Evolutionary conservation across 805 yeast species (phyloP), one percentile per base, ranked within the genome.

Genomic region (Lipomyces yamanashiensis): DNA sequence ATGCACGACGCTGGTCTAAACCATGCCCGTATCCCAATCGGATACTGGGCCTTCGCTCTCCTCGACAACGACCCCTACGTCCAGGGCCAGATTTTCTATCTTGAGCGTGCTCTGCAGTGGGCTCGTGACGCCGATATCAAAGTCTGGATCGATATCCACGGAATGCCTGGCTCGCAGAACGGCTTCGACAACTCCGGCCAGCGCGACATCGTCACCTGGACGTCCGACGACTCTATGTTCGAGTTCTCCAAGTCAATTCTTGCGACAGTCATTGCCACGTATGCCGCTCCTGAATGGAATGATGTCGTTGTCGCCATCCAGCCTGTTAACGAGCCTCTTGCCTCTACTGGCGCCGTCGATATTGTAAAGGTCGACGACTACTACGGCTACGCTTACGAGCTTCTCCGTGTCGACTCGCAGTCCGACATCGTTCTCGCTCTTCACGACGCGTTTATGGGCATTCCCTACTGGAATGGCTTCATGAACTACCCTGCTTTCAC

Each of bases 151-250:
- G 97, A 92, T 76, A 77, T 92, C 71, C 98, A 92, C 75, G 97
- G 97, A 64, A 96, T 88, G 19, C 95, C 96, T 41, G 97, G 97
- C 34, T 88, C 96, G 28, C 97, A 92, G 77, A 92, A 92, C 74
- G 97, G 97, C 13, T 92, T 92, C 73, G 98, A 92, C 76, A 92
- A 92, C 79, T 89, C 96, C 10, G 58, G 54, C 15, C 55, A 21
- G n/a, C 59, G 57, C 53, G 97, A 87, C 74, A 48, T 69, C 2
- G 71, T 79, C 52, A 74, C 74, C 3, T 90, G 88, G 84, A 87
- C 81, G 51, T 80, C 78, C 37, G 80, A 81, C 62, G 74, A 71
- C 34, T 21, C 39, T 8, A 85, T 87, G 71, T 77, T 81, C 48
- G 76, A 80, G 40, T 71, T 84, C 28, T 87, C 96, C 0, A 71